A percentile compares a stretch with the other conserved stretches of the same genome.
Evolutionary conservation across 2,329 filamentous ascomycete species (phyloP).

Genomic region (Whalleya microplaca): DNA sequence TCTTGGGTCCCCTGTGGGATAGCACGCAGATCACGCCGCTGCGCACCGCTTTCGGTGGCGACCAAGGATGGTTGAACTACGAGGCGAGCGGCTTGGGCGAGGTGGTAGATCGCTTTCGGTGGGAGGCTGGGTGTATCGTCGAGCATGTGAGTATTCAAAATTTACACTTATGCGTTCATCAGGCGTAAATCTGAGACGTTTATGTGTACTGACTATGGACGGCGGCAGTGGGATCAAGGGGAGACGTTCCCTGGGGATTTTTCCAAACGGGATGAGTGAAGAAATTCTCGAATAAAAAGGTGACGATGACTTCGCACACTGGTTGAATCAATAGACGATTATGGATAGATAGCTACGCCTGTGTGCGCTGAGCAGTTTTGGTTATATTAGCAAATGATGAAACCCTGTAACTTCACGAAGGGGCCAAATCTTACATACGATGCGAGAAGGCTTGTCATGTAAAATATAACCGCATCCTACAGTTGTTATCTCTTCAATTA

Average conservation of each 20-base stretch:
- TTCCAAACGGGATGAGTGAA: neutral
- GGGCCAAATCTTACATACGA: too few relatives aligned
- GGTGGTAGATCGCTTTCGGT: slow-evolving; percentile 28
- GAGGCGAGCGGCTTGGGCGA: slow-evolving; percentile 15
- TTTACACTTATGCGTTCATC: too few relatives aligned
- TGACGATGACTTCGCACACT: neutral
- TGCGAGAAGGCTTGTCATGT: too few relatives aligned
- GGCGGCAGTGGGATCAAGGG: slow-evolving; percentile 20
- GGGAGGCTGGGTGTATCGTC: slow-evolving; percentile 31
- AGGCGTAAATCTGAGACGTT: too few relatives aligned
- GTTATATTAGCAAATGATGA: too few relatives aligned
- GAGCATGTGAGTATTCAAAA: slow-evolving; percentile 27
- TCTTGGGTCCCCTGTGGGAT: slow-evolving; percentile 22
- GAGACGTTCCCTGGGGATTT: slow-evolving; percentile 13
- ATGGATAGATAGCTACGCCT: too few relatives aligned
- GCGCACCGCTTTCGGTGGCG: slow-evolving; percentile 18
- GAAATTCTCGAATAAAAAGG: too few relatives aligned
- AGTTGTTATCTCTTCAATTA: too few relatives aligned
- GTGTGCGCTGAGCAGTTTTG: too few relatives aligned
- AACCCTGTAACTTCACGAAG: too few relatives aligned
- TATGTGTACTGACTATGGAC: neutral
- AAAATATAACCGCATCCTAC: too few relatives aligned
- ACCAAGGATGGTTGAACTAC: slow-evolving; percentile 25
- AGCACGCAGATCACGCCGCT: slow-evolving; percentile 17
- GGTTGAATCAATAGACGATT: too few relatives aligned